Percentiles rank a stretch among this genome's conserved stretches.
Conservation (phyloP, 768 basidiomycete genomes). For the Lactifluus pinguis region DNA sequence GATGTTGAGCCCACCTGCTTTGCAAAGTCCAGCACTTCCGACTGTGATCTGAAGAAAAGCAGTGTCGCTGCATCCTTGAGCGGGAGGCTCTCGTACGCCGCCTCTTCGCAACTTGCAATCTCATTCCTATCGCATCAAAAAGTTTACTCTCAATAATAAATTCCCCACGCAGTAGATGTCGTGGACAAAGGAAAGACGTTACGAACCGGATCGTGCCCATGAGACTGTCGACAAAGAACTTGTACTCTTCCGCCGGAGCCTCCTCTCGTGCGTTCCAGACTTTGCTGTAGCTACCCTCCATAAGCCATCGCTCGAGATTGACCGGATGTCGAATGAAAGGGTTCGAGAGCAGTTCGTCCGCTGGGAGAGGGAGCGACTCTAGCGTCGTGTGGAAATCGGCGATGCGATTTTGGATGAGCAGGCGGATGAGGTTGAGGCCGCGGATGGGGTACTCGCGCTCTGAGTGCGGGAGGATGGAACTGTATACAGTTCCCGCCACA, state of each 20-base stretch:
- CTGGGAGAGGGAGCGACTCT: conserved; percentile 72
- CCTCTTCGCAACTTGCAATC: conserved; percentile 94
- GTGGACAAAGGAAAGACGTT: neutral
- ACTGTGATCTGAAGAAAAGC: conserved; percentile 80
- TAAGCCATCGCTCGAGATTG: conserved; percentile 91
- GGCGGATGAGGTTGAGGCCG: conserved; percentile 88
- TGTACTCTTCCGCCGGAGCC: conserved; percentile 90
- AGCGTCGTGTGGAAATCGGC: conserved; percentile 97
- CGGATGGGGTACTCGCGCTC: conserved; percentile 81
- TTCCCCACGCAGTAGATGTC: neutral
- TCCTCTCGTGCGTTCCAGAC: conserved; percentile 94
- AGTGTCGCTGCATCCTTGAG: conserved; percentile 84
- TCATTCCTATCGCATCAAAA: conserved; percentile 55
- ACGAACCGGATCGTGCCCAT: conserved; percentile 88
- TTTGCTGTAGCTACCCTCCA: conserved; percentile 98
- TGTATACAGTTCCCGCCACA: conserved; percentile 22
- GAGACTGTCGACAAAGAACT: conserved; percentile 85
- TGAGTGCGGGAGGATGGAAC: conserved; percentile 71
- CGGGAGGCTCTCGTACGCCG: conserved; percentile 87
- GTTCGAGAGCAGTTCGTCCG: conserved; percentile 58
- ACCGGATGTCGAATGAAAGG: conserved; percentile 78
- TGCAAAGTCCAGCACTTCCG: conserved; percentile 78
- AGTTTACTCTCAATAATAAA: neutral
- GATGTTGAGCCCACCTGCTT: conserved; percentile 47
- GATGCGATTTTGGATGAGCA: conserved; percentile 92